These are phyloP conservation scores for Hypoxylon rickii DNA, from an alignment of 495 filamentous ascomycete genomes.

Conservation along the genomic window DNA sequence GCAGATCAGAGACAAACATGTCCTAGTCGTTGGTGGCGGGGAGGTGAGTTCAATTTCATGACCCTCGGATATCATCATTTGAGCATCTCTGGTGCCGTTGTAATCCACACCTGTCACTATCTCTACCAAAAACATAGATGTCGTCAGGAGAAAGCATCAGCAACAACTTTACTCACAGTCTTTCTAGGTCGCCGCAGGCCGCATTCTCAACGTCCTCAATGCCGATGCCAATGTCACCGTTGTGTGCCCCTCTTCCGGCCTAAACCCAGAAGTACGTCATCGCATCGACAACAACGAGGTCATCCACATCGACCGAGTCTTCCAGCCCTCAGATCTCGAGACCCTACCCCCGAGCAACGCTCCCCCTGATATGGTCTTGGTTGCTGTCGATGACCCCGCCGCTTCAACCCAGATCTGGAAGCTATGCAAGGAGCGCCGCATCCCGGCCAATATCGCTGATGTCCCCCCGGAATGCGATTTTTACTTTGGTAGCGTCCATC, in stretches of 20 bases:
- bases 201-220: conserved; percentile 89
- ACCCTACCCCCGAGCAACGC: conserved; percentile 34
- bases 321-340: conserved; percentile 81
- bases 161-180: neutral
- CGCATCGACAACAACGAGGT: conserved; percentile 76
- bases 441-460: conserved; percentile 94
- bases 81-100: no score
- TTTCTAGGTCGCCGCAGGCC: conserved; percentile 85
- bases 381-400: conserved; percentile 88
- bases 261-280: conserved; percentile 85
- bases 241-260: conserved; percentile 74
- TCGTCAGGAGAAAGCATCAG: no score
- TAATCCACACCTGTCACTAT: no score
- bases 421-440: conserved; percentile 80
- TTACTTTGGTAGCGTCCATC: conserved; percentile 94
- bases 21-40: conserved; percentile 90
- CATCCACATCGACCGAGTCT: conserved; percentile 76
- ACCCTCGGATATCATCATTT: neutral
- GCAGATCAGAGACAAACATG: conserved; percentile 82
- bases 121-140: no score
- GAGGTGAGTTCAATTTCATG: conserved; percentile 62
- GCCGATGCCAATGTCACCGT: conserved; percentile 91
- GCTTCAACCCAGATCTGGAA: conserved; percentile 88
- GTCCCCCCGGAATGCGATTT: conserved; percentile 97
- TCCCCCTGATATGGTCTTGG: conserved; percentile 73